Percentiles rank a stretch among this genome's conserved stretches.
Evolutionary conservation across 2,329 filamentous ascomycete genomes (phyloP).

Genomic region (Aspergillus sp.): DNA sequence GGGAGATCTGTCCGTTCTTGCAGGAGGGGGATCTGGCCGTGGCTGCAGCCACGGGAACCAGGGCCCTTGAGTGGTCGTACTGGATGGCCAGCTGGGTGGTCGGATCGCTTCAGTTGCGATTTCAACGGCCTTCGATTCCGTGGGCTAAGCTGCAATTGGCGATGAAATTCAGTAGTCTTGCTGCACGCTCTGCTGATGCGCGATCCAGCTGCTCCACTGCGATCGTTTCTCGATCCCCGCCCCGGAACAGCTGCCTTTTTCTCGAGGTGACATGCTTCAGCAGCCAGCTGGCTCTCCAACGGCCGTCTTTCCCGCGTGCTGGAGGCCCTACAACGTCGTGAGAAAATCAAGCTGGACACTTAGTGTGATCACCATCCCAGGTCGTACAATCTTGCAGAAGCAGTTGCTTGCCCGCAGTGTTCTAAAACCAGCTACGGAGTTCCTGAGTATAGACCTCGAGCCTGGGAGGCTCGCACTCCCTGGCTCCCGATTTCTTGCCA

Average conservation of each 20-base stretch:
- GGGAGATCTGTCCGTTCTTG: conserved; percentile 18
- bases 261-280: not conserved
- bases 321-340: not conserved
- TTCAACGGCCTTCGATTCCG: conserved; percentile 22
- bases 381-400: not conserved
- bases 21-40: conserved; percentile 26
- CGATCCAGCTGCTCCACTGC: conserved; percentile 28
- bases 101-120: conserved; percentile 27
- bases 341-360: not conserved
- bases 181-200: conserved; percentile 22
- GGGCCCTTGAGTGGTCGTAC: conserved; percentile 18
- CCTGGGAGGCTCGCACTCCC: not conserved
- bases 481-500: not conserved
- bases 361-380: not conserved
- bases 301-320: not conserved
- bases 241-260: conserved; percentile 15
- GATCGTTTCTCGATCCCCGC: conserved; percentile 31
- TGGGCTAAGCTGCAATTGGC: conserved; percentile 22
- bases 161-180: conserved; percentile 12
- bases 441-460: not conserved
- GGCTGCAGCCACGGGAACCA: conserved; percentile 18
- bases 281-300: not conserved
- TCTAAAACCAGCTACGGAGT: not conserved
- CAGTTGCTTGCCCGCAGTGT: not conserved
- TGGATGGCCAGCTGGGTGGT: conserved; percentile 21